Evolutionary conservation across 768 basidiomycete species (phyloP).

Genomic region (Tricholoma flavovirens): DNA sequence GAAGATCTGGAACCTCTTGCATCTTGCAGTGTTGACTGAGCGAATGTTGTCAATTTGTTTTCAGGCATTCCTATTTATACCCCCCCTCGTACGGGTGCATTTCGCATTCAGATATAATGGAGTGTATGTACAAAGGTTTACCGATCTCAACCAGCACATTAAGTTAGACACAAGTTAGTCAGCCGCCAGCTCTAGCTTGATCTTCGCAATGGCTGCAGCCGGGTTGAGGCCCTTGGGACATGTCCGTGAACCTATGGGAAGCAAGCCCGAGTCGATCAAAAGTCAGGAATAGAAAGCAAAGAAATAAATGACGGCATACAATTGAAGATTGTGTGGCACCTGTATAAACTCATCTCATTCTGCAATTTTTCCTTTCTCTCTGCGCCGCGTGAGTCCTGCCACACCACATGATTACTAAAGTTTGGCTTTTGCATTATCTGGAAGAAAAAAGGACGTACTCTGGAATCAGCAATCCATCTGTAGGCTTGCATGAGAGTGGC

Average conservation of each 20-base stretch:
- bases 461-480: conserved; percentile 96
- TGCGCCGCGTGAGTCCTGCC: conserved; percentile 67
- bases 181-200: conserved; percentile 84
- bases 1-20: no score
- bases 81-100: not conserved
- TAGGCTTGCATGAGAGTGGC: conserved; percentile 97
- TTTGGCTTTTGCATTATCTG: not conserved
- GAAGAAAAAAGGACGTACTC: conserved; percentile 43
- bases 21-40: no score
- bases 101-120: not conserved
- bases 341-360: conserved; percentile 94
- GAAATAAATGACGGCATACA: conserved; percentile 39
- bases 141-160: not conserved
- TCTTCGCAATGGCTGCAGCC: conserved; percentile 85
- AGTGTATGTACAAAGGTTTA: not conserved
- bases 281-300: not conserved
- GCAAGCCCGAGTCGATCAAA: not conserved
- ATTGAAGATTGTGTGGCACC: conserved; percentile 99
- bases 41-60: no score
- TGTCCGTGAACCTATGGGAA: conserved; percentile 69
- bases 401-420: not conserved
- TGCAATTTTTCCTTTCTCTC: conserved; percentile 89
- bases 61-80: no score
- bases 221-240: conserved; percentile 97
- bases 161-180: conserved; percentile 38